These are phyloP conservation scores for Ogataea saltuana DNA, from an alignment of 805 yeast genomes.

Conservation along the genomic window DNA sequence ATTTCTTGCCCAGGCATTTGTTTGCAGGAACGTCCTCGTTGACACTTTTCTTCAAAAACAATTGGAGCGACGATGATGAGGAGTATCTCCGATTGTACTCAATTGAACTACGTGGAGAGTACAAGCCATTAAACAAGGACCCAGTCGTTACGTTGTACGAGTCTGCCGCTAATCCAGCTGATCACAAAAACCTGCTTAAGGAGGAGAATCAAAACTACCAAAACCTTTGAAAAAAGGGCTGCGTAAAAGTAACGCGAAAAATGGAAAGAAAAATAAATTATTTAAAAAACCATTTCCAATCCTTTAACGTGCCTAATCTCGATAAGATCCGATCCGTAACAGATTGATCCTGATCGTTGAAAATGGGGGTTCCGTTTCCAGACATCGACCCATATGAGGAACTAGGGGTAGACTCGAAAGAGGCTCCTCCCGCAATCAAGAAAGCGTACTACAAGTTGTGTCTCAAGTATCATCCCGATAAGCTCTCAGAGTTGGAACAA, in stretches of 20 bases:
- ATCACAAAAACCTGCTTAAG: constrained; percentile 54
- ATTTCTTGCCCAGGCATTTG: constrained; percentile 69
- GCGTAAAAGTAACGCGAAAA: background rate
- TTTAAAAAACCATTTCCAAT: background rate
- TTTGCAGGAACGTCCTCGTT: constrained; percentile 71
- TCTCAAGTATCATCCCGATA: constrained; percentile 71
- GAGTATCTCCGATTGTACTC: constrained; percentile 61
- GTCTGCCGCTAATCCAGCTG: constrained; percentile 90
- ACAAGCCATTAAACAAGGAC: constrained; percentile 53
- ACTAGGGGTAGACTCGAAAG: constrained; percentile 42
- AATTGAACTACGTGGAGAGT: constrained; percentile 79
- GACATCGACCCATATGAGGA: constrained; percentile 64
- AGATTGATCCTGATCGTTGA: no score
- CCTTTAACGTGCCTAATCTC: no score
- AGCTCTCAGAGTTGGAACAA: constrained; percentile 39
- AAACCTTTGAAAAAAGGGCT: constrained; percentile 7
- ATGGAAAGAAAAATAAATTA: no score
- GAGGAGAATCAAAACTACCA: constrained; percentile 26
- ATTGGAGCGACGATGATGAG: constrained; percentile 63
- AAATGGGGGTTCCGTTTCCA: constrained; percentile 44
- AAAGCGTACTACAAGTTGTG: constrained; percentile 67
- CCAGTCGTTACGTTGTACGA: constrained; percentile 83
- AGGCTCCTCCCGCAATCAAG: constrained; percentile 58
- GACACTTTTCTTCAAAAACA: constrained; percentile 66
- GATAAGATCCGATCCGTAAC: no score